These are phyloP conservation scores for Beta vulgaris DNA, from an alignment of 148 eudicot species.

Conservation along the genomic window DNA sequence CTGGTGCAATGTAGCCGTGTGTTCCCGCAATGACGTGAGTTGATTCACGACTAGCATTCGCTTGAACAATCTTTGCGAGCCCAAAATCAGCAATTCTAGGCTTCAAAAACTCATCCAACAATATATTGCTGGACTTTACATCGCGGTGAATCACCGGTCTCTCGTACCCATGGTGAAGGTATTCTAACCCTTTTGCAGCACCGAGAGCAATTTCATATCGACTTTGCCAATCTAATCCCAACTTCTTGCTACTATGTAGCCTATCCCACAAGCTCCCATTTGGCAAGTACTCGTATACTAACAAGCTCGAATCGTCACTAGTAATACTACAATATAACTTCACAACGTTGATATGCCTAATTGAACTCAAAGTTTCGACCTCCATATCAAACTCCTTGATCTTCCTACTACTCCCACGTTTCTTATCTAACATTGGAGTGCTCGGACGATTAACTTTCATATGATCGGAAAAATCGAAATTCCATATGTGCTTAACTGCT, in stretches of 20 bases:
- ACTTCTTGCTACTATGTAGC: conserved; percentile 46
- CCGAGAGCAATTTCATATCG: conserved; percentile 83
- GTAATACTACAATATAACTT: conserved; percentile 83
- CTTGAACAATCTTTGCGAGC: conserved; percentile 75
- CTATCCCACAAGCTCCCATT: conserved; percentile 92
- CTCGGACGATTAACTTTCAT: conserved; percentile 34
- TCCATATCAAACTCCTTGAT: conserved; percentile 75
- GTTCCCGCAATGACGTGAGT: conserved; percentile 85
- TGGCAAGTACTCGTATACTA: conserved; percentile 86
- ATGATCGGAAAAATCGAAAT: conserved; percentile 28
- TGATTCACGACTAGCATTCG: conserved; percentile 36
- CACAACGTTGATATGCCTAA: conserved; percentile 84
- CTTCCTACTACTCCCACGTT: conserved; percentile 34
- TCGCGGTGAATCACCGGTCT: conserved; percentile 80
- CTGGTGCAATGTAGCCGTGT: conserved; percentile 92
- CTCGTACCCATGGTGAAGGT: conserved; percentile 84
- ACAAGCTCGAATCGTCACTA: conserved; percentile 82
- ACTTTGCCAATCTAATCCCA: conserved; percentile 66
- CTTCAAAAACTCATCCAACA: conserved; percentile 74
- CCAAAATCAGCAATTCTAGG: conserved; percentile 96
- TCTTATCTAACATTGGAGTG: conserved; percentile 55
- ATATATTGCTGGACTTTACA: conserved; percentile 88
- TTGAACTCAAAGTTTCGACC: conserved; percentile 75
- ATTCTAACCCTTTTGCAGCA: conserved; percentile 80
- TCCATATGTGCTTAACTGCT: conserved; percentile 90